Evolutionary conservation across 345 rosid species (phyloP), one percentile per base, ranked within the genome.

Genomic region (Trapa incisa): DNA sequence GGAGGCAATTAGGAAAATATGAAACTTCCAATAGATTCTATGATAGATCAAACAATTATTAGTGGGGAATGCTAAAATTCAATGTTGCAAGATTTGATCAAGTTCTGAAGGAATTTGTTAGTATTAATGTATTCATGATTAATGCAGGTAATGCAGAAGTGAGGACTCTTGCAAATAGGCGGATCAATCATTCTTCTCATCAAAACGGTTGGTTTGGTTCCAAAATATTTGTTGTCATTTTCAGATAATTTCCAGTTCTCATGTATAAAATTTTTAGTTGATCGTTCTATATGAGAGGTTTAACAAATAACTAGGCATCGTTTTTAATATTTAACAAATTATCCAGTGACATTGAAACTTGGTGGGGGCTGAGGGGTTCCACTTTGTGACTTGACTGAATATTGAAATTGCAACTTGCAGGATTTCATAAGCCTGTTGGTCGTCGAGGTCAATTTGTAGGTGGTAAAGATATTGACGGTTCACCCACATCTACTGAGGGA

Each of bases 141-240:
- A 73, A 61, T 74, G 73, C 65, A 43, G 71, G 78, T 66, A 66
- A 61, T 68, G 77, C 68, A 53, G 81, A 78, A 68, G 66, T 67
- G 62, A 75, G 73, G 66, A 70, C 37, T 37, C 74, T 77, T 39
- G 76, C 78, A 67, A 64, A 73, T 70, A 80, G 75, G 36, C 76
- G 69, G 36, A 48, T 42, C 50, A 66, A 71, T 65, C 78, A 76
- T 47, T 68, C 80, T 63, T 75, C 75, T 64, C 37, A 69, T 45
- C 80, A 85, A 61, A 82, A 82, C 62, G 81, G 86, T 82, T 64
- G 45, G 82, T 74, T 54, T 69, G 50, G 63, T n/a, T 67, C 10
- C 61, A 13, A 9, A 5, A 15, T 37, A 32, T 7, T n/a, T 13
- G 15, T n/a, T 13, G 33, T 54, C 42, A 47, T 15, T 50, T 37